A percentile compares a stretch with the other conserved stretches of the same genome.
Conservation (phyloP, 139 green algal genomes). For the Picochlorum sp. region DNA sequence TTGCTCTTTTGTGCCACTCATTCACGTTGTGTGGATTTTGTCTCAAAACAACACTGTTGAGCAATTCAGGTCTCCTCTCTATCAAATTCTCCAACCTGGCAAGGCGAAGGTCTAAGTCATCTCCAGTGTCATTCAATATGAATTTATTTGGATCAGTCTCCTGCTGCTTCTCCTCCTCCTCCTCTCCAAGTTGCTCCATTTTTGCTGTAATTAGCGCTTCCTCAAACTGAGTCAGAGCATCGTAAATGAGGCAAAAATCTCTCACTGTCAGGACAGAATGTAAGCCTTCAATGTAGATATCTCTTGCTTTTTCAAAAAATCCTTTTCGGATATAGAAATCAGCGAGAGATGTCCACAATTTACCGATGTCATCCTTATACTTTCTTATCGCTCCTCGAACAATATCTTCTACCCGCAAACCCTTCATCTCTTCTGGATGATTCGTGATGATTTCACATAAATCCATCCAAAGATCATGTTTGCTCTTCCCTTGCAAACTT, state of each 20-base stretch:
- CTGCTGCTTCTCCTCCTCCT: conserved; percentile 24
- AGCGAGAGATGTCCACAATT: conserved; percentile 89
- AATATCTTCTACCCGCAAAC: conserved; percentile 60
- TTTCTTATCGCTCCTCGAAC: conserved; percentile 57
- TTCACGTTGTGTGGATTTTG: conserved; percentile 97
- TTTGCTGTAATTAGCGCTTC: conserved; percentile 73
- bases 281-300: conserved; percentile 96
- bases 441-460: conserved; percentile 94
- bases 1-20: conserved; percentile 91
- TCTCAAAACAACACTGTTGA: conserved; percentile 85
- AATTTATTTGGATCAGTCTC: conserved; percentile 47
- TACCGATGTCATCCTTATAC: conserved; percentile 89
- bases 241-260: conserved; percentile 97
- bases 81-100: conserved; percentile 82
- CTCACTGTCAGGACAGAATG: conserved; percentile 45
- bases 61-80: conserved; percentile 76
- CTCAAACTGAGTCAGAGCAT: conserved; percentile 90
- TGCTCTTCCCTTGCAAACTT: conserved; percentile 84
- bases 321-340: conserved; percentile 95
- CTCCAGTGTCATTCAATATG: conserved; percentile 63
- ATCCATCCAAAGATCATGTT: conserved; percentile 97
- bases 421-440: conserved; percentile 60
- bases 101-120: conserved; percentile 92
- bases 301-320: conserved; percentile 91
- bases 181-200: conserved; percentile 52